phyloP scores from a whole-genome alignment of 148 eudicot species.

The Rhododendron ferrugineum region DNA sequence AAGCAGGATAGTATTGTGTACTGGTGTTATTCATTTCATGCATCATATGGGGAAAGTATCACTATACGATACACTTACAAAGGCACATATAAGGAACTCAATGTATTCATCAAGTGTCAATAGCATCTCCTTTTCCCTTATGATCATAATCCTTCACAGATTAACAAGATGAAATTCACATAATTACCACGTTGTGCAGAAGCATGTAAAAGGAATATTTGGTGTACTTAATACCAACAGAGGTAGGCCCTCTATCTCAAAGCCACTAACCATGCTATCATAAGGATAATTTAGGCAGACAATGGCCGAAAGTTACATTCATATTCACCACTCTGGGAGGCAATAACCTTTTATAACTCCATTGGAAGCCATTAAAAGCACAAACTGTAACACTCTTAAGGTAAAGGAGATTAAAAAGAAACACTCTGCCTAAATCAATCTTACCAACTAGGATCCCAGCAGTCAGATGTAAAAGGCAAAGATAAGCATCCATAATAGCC shows the following conservation, averaged over 20 bases:
- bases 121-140: background rate
- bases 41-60: background rate
- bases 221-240: background rate
- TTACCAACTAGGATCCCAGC: conserved; percentile 96
- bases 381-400: background rate
- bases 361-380: background rate
- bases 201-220: background rate
- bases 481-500: conserved; percentile 98
- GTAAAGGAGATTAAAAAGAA: background rate
- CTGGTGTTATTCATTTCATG: background rate
- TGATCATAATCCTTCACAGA: background rate
- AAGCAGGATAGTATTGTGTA: background rate
- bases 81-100: background rate
- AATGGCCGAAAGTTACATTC: background rate
- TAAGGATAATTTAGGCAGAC: background rate
- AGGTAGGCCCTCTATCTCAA: background rate
- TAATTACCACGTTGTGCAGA: background rate
- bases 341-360: background rate
- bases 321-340: background rate
- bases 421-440: conserved; percentile 13
- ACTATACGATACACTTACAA: background rate
- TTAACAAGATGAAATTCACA: background rate
- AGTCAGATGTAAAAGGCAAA: conserved; percentile 93
- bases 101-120: background rate
- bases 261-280: background rate